These are phyloP conservation scores for Hymenoscyphus fructigenus DNA, from an alignment of 2,329 filamentous ascomycete genomes.

Conservation along the genomic window DNA sequence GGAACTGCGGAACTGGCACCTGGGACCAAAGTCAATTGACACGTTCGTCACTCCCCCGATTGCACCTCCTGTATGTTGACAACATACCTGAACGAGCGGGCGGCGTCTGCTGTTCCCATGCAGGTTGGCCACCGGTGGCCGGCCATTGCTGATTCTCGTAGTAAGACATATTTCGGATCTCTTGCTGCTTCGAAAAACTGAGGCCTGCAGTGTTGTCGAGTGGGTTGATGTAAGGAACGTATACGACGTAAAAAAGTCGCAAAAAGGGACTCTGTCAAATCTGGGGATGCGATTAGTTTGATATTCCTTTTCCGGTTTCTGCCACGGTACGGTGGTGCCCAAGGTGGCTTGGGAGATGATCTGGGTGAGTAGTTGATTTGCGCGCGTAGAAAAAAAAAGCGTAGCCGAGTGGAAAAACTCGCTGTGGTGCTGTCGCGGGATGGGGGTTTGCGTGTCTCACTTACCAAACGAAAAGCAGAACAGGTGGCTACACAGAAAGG, in stretches of 20 bases:
- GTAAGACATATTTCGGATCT: conserved; percentile 57
- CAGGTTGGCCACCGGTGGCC: conserved; percentile 55
- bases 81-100: conserved; percentile 69
- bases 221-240: conserved; percentile 34
- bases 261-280: conserved; percentile 24
- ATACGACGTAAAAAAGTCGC: conserved; percentile 32
- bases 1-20: conserved; percentile 74
- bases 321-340: neutral
- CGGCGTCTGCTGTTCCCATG: conserved; percentile 72
- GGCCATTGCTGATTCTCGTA: conserved; percentile 68
- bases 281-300: conserved; percentile 5
- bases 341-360: conserved; percentile 2
- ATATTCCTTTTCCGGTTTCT: neutral
- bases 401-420: conserved; percentile 29
- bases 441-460: conserved; percentile 19
- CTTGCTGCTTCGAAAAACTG: conserved; percentile 36
- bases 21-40: conserved; percentile 41
- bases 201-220: conserved; percentile 34
- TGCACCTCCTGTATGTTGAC: conserved; percentile 3
- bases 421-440: conserved; percentile 15
- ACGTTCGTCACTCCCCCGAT: conserved; percentile 7
- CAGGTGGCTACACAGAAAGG: conserved; percentile 27
- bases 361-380: conserved; percentile 6
- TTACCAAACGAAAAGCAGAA: conserved; percentile 30
- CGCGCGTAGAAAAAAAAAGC: conserved; percentile 18